Percentiles rank a stretch among this genome's conserved stretches.
Conservation (phyloP, 495 filamentous ascomycete species). For the Pyrenula aspistea region DNA sequence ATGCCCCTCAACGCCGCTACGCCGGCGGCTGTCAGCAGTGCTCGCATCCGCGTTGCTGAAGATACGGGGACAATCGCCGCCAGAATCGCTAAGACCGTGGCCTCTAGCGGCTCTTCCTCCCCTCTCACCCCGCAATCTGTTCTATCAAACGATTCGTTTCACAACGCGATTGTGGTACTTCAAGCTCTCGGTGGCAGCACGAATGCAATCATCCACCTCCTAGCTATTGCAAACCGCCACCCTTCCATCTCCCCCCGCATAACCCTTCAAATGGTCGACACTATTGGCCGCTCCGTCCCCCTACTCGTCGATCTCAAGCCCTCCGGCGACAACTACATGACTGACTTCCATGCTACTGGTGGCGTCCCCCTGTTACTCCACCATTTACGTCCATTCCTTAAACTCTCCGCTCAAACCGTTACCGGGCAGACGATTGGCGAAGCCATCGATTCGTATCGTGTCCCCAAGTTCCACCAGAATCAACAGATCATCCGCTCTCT, state of each 20-base stretch:
- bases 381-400: conserved; percentile 41
- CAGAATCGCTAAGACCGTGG: conserved; percentile 18
- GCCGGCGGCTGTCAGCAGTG: conserved; percentile 52
- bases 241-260: conserved; percentile 40
- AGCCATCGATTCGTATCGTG: conserved; percentile 32
- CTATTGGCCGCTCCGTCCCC: conserved; percentile 45
- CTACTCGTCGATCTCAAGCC: conserved; percentile 57
- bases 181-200: conserved; percentile 61
- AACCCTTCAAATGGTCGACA: conserved; percentile 44
- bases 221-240: conserved; percentile 53
- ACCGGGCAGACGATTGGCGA: conserved; percentile 47
- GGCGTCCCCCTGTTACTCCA: conserved; percentile 50
- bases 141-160: conserved; percentile 47
- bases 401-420: conserved; percentile 44
- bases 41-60: conserved; percentile 51
- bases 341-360: conserved; percentile 56
- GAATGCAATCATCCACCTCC: conserved; percentile 54
- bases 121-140: conserved; percentile 39
- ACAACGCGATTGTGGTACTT: conserved; percentile 56
- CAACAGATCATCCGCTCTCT: conserved; percentile 39
- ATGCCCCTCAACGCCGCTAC: conserved; percentile 51
- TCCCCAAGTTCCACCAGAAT: conserved; percentile 27
- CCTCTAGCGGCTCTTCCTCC: no score
- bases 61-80: conserved; percentile 48
- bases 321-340: conserved; percentile 59